A percentile compares a stretch with the other conserved stretches of the same genome.
Evolutionary conservation across 306 rosid genomes (phyloP).

Genomic region (Psophocarpus tetragonolobus): DNA sequence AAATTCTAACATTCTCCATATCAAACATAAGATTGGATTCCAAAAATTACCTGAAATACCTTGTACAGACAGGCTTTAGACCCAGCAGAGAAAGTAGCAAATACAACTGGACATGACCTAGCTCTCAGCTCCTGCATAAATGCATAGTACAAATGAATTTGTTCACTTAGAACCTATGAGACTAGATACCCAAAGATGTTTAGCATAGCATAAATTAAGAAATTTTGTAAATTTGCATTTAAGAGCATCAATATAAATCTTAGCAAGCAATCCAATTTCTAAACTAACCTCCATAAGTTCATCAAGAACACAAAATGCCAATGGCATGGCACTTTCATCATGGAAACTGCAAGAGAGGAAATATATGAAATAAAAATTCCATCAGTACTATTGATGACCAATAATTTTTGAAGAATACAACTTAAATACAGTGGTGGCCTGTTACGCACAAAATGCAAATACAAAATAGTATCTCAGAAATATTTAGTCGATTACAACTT

Average conservation of each 20-base stretch:
- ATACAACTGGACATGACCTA: constrained; percentile 77
- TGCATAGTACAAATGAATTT: constrained; percentile 43
- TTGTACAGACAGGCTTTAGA: constrained; percentile 88
- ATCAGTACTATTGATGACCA: constrained; percentile 9
- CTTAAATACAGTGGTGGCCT: constrained; percentile 14
- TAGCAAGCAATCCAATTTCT: constrained; percentile 20
- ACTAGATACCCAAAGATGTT: not conserved
- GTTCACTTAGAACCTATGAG: constrained; percentile 23
- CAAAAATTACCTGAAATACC: constrained; percentile 69
- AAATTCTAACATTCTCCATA: constrained; percentile 16
- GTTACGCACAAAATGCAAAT: constrained; percentile 9
- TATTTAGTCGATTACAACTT: not conserved
- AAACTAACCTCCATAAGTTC: constrained; percentile 86
- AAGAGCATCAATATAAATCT: constrained; percentile 26
- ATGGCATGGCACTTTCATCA: constrained; percentile 70
- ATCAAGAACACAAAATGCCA: constrained; percentile 74
- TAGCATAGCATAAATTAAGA: not conserved
- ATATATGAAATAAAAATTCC: constrained; percentile 9
- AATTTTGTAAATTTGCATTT: constrained; percentile 6
- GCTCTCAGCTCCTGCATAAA: constrained; percentile 75
- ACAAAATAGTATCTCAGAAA: not conserved
- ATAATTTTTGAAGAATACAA: not conserved
- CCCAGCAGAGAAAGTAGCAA: constrained; percentile 82
- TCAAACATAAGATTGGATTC: constrained; percentile 18
- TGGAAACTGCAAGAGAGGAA: constrained; percentile 63